Base-by-base conservation (phyloP, 2,329 filamentous ascomycete genomes). In the Monosporascus sp. region DNA sequence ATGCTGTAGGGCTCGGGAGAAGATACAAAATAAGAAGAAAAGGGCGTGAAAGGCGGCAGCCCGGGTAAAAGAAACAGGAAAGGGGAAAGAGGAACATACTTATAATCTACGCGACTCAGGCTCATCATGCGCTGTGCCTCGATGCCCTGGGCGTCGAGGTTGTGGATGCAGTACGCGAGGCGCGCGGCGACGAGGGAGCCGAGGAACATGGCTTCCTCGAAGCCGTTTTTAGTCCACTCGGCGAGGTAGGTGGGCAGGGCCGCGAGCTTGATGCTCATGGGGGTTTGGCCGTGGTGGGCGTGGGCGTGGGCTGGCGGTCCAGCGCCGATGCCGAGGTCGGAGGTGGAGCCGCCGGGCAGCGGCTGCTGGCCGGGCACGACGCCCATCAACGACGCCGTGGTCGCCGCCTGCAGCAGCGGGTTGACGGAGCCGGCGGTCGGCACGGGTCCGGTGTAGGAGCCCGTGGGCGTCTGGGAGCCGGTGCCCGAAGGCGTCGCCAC, bases 401-500 rank as follows among this genome's bases (percentile, higher is more conserved):
- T 96, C 2, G 94, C 94, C 5, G 93, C 93, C 55, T 96, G 88
- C 5, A 97, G 82, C 3, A 97, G 86, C 15, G 93, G 92, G 68
- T 97, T 97, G 46, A 96, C 91, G 43, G 77, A 72, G 53, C 72
- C 65, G 22, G 69, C 62, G 7, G 58, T 72, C 53, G 72, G 77
- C 59, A 83, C 76, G 73, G 84, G 80, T 57, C 66, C 85, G 66
- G 69, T 77, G 68, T 76, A 81, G 58, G 74, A 81, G 62, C 75
- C 80, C 2, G 89, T 90, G 1, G 94, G 95, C 1, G 93, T 97
- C 71, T 96, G 94, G 17, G 91, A 85, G 37, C 93, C 93, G 1
- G 93, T 97, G 20, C 91, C 92, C 11, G 88, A 81, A 1, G 94
- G 94, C 0, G 94, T 97, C 31, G 89, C 91, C 67, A 97, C 83